Conservation (phyloP, 2,329 filamentous ascomycete species). For the Eutypa lata region DNA sequence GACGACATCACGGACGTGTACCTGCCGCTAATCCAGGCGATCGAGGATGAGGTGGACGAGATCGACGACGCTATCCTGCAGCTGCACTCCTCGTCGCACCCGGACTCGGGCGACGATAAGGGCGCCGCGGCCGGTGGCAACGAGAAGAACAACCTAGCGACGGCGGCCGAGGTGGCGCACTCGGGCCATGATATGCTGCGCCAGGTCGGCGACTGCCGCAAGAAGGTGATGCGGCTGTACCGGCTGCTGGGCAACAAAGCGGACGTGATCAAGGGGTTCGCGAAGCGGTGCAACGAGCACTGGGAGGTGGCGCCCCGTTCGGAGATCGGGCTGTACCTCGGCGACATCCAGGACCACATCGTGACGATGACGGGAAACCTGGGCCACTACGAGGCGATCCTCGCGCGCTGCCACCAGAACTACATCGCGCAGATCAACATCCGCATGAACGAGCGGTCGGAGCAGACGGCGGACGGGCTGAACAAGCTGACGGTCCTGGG, state of each 20-base stretch:
- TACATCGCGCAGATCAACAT: conserved; percentile 99
- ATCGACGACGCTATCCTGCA: conserved; percentile 90
- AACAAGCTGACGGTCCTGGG: conserved; percentile 93
- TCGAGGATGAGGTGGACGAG: conserved; percentile 94
- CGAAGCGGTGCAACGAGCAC: conserved; percentile 95
- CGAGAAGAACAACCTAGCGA: conserved; percentile 47
- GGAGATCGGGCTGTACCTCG: conserved; percentile 95
- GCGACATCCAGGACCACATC: conserved; percentile 98
- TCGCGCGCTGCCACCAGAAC: conserved; percentile 88
- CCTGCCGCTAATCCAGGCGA: conserved; percentile 83
- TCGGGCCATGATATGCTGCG: conserved; percentile 79
- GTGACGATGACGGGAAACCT: conserved; percentile 98
- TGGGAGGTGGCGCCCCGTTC: conserved; percentile 94
- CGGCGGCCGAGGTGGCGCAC: conserved; percentile 29
- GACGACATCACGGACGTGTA: conserved; percentile 99
- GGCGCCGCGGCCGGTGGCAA: conserved; percentile 34
- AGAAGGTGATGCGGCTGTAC: conserved; percentile 96
- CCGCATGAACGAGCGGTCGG: conserved; percentile 95
- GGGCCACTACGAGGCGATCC: conserved; percentile 91
- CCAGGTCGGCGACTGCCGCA: conserved; percentile 87
- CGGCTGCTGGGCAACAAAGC: conserved; percentile 93
- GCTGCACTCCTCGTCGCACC: conserved; percentile 63
- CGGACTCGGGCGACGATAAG: conserved; percentile 31
- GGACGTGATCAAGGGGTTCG: conserved; percentile 98
- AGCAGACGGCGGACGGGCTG: conserved; percentile 91